Evolutionary conservation across 257 asterid species (phyloP), one percentile per base, ranked within the genome.

Genomic region (Nicotiana obtusifolia): DNA sequence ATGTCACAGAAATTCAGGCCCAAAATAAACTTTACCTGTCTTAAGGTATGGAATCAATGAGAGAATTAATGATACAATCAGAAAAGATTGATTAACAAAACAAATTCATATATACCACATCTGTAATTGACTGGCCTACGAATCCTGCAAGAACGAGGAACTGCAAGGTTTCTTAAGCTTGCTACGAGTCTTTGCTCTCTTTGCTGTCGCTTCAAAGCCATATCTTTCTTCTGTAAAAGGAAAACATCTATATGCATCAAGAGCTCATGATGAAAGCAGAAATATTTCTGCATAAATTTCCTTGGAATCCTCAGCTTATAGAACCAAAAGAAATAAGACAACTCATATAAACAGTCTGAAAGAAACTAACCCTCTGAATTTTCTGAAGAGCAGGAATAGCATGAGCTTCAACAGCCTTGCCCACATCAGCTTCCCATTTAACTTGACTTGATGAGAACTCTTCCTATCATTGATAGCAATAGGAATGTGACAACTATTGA

Each of bases 321-420:
- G 62, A 75, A 75, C 80, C 62, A 47, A 75, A 49, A 73, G 22
- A 44, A 14, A 73, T 47, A 24, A 47, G 80, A 75, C 22, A 49
- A 75, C 62, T 75, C 80, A 0, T 49, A 49, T 24, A 75, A 75
- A 47, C 80, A 24, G 10, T 49, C 31, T 83, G 82, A 60, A 71
- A 31, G 83, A 77, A 80, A 64, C 90, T 62, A 82, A 95, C 99
- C 98, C 88, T 93, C 90, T 83, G 85, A 71, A 91, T 89, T 86
- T 84, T 95, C 85, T 90, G 90, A 82, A 95, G 91, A 84, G 87
- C 86, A 61, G 99, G 97, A 79, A 95, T 86, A 33, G 89, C 86
- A 71, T 87, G 88, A 82, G 78, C 86, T 84, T 86, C 87, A 73
- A 95, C 64, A 67, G 90, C 87, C 83, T 90, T 87, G 41, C 91